Conservation (phyloP, 176 grass and related monocot genomes). For the Poa annua region DNA sequence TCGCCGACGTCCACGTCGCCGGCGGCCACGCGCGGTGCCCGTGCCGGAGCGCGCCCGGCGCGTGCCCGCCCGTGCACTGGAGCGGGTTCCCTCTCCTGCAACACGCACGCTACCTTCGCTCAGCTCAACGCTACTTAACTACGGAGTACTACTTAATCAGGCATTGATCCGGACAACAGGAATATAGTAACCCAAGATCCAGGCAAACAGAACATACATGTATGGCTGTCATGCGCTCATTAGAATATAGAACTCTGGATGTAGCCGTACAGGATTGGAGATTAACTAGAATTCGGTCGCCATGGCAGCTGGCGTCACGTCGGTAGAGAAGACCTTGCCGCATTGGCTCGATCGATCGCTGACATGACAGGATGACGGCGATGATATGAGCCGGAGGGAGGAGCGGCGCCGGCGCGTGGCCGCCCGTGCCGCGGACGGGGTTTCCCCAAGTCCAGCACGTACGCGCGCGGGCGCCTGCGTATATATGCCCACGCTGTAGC, state of each 20-base stretch:
- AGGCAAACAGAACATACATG: too few relatives aligned
- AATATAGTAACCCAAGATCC: background rate
- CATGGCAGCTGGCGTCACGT: too few relatives aligned
- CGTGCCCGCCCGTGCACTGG: conserved; percentile 33
- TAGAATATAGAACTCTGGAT: too few relatives aligned
- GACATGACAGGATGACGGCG: too few relatives aligned
- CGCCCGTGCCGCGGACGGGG: background rate
- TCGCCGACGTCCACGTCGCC: background rate
- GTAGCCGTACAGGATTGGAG: too few relatives aligned
- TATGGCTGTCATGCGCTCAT: too few relatives aligned
- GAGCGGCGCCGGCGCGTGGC: background rate
- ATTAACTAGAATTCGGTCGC: too few relatives aligned
- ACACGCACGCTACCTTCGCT: background rate
- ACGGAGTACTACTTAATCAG: background rate
- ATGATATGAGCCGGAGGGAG: too few relatives aligned
- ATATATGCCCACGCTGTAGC: background rate
- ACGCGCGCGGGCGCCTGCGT: background rate
- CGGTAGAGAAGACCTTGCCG: too few relatives aligned
- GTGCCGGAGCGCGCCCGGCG: background rate
- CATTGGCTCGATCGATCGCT: too few relatives aligned
- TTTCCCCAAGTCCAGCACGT: background rate
- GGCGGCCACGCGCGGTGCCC: background rate
- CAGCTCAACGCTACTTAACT: background rate
- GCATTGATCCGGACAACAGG: background rate
- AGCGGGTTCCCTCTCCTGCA: background rate